Percentiles rank a stretch among this genome's conserved stretches.
Evolutionary conservation across 2,329 filamentous ascomycete genomes (phyloP).

Genomic region (Chrysosphaeria jannelii): DNA sequence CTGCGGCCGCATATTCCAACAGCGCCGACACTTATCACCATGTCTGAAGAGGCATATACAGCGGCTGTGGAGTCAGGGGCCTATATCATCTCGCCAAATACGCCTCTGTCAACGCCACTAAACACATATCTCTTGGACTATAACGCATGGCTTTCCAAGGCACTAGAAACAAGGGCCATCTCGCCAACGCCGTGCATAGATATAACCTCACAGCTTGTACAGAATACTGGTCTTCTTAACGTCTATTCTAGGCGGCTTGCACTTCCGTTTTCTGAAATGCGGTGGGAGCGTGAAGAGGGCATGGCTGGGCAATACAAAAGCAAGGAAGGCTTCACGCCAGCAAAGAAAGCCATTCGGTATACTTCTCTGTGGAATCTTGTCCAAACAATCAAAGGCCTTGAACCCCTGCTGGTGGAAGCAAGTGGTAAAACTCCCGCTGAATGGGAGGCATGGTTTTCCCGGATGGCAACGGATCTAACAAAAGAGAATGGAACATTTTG

Average conservation of each 20-base stretch:
- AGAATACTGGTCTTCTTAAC: constrained; percentile 48
- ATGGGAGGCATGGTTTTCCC: constrained; percentile 71
- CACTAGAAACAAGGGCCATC: constrained; percentile 40
- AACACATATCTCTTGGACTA: constrained; percentile 63
- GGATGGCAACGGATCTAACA: constrained; percentile 62
- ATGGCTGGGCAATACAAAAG: constrained; percentile 5
- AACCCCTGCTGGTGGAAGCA: constrained; percentile 51
- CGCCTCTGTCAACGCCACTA: constrained; percentile 48
- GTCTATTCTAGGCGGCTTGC: constrained; percentile 49
- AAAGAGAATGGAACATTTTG: constrained; percentile 48
- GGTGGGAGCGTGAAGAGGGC: constrained; percentile 54
- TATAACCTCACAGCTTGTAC: constrained; percentile 46
- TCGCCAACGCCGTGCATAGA: constrained; percentile 49
- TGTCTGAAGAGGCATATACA: constrained; percentile 23
- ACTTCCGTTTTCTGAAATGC: constrained; percentile 58
- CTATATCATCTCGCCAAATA: constrained; percentile 57
- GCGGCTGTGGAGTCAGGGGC: constrained; percentile 37
- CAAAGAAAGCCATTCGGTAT: constrained; percentile 42
- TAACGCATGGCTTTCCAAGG: constrained; percentile 53
- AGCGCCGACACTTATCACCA: constrained; percentile 2
- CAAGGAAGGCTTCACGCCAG: constrained; percentile 12
- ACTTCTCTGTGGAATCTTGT: constrained; percentile 60
- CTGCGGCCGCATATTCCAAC: constrained; percentile 43
- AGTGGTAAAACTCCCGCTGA: constrained; percentile 74
- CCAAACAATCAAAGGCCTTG: constrained; percentile 59